Evolutionary conservation across 108 stramenopile genomes (phyloP).

Genomic region (Conticribra weissflogii): DNA sequence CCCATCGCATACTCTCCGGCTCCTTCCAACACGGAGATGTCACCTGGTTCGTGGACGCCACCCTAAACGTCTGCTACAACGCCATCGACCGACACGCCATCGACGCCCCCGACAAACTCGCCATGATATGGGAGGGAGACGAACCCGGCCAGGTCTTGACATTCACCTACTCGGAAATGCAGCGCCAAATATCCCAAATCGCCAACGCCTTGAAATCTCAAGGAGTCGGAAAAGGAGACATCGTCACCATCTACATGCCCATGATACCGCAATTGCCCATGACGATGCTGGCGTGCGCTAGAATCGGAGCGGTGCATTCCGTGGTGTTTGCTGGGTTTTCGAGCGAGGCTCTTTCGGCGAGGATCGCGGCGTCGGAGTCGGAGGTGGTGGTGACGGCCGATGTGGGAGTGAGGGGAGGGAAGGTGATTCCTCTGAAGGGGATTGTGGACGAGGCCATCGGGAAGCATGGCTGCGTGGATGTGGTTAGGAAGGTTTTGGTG

Average conservation of each 20-base stretch:
- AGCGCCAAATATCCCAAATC: conserved; percentile 62
- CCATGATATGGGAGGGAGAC: conserved; percentile 78
- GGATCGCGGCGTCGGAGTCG: conserved; percentile 84
- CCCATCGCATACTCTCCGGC: conserved; percentile 34
- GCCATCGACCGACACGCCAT: conserved; percentile 63
- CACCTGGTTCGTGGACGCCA: conserved; percentile 75
- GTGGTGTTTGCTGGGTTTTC: conserved; percentile 96
- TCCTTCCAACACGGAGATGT: conserved; percentile 64
- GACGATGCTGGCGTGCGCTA: conserved; percentile 87
- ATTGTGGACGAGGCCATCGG: conserved; percentile 89
- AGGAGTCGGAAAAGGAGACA: conserved; percentile 73
- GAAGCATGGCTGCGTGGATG: conserved; percentile 58
- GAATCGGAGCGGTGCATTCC: conserved; percentile 88
- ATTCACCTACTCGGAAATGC: conserved; percentile 71
- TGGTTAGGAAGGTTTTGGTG: conserved; percentile 87
- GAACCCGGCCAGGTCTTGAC: conserved; percentile 58
- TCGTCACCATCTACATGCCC: conserved; percentile 91
- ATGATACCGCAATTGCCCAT: conserved; percentile 90
- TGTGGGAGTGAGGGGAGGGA: conserved; percentile 83
- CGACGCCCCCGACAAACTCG: conserved; percentile 12
- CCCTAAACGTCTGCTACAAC: conserved; percentile 74
- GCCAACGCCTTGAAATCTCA: conserved; percentile 77
- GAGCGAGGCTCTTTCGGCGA: conserved; percentile 90
- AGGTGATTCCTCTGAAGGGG: conserved; percentile 81
- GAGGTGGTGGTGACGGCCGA: conserved; percentile 90